Evolutionary conservation across 2,329 filamentous ascomycete species (phyloP).

Genomic region (Macrophomina tecta): DNA sequence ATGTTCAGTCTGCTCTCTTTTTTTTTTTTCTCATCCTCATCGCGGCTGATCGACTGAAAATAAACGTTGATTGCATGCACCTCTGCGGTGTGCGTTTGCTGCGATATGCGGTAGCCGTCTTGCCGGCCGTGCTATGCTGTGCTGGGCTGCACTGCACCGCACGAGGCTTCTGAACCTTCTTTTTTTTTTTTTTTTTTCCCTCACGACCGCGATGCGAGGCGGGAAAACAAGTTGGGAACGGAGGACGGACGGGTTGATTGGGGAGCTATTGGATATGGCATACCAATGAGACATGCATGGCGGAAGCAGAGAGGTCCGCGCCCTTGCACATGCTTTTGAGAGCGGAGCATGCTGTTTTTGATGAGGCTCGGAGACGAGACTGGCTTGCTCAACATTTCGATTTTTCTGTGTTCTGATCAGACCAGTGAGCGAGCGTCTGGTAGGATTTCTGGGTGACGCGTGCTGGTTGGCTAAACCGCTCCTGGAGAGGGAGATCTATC

Average conservation of each 20-base stretch:
- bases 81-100: constrained; percentile 2
- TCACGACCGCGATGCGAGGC: constrained; percentile 13
- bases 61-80: background rate
- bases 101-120: background rate
- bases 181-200: background rate
- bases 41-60: background rate
- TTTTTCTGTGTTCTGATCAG: background rate
- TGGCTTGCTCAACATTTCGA: constrained; percentile 18
- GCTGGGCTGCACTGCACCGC: background rate
- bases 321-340: constrained; percentile 25
- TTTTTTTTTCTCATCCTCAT: background rate
- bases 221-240: background rate
- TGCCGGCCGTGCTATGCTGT: background rate
- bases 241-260: background rate
- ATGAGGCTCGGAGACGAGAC: background rate
- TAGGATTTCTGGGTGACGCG: constrained; percentile 22
- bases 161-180: background rate
- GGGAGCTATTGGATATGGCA: constrained; percentile 2
- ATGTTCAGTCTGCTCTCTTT: background rate
- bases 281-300: constrained; percentile 22
- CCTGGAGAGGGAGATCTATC: constrained; percentile 5
- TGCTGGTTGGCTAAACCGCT: constrained; percentile 13
- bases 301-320: constrained; percentile 1
- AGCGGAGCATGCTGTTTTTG: constrained; percentile 1
- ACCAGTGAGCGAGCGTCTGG: background rate